These are phyloP conservation scores for Daldinia vernicosa DNA, from an alignment of 495 filamentous ascomycete species.

Conservation along the genomic window DNA sequence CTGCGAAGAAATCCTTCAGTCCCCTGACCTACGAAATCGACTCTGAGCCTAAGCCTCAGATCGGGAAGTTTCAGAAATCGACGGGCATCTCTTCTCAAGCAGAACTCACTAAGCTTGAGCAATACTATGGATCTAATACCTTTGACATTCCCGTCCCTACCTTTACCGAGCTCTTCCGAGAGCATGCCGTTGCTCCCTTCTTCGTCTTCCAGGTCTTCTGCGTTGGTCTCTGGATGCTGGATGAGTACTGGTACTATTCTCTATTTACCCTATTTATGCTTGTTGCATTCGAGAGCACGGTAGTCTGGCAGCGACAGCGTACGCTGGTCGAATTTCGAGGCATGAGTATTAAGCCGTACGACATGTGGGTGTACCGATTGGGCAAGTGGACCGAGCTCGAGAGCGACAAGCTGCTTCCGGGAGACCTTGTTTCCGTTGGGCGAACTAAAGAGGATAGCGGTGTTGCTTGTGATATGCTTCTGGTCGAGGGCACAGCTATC, in stretches of 20 bases:
- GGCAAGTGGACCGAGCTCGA: slow-evolving; percentile 88
- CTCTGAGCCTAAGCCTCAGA: slow-evolving; percentile 76
- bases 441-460: slow-evolving; percentile 97
- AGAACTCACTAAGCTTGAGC: slow-evolving; percentile 78
- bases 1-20: slow-evolving; percentile 73
- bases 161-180: slow-evolving; percentile 95
- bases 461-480: slow-evolving; percentile 94
- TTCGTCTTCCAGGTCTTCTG: slow-evolving; percentile 99
- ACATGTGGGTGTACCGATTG: slow-evolving; percentile 86
- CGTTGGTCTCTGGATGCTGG: slow-evolving; percentile 97
- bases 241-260: slow-evolving; percentile 99
- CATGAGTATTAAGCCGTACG: slow-evolving; percentile 99
- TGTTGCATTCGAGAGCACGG: slow-evolving; percentile 95
- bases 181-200: slow-evolving; percentile 98
- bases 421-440: slow-evolving; percentile 94
- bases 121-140: slow-evolving; percentile 96
- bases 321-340: slow-evolving; percentile 97
- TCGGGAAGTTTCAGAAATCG: slow-evolving; percentile 80
- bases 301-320: slow-evolving; percentile 98
- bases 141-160: slow-evolving; percentile 98
- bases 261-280: slow-evolving; percentile 99
- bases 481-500: slow-evolving; percentile 94
- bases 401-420: slow-evolving; percentile 93
- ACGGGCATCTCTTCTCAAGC: slow-evolving; percentile 73
- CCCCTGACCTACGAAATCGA: slow-evolving; percentile 89